These are phyloP conservation scores for Pseudogymnoascus sp. DNA, from an alignment of 2,329 filamentous ascomycete species.

Conservation along the genomic window DNA sequence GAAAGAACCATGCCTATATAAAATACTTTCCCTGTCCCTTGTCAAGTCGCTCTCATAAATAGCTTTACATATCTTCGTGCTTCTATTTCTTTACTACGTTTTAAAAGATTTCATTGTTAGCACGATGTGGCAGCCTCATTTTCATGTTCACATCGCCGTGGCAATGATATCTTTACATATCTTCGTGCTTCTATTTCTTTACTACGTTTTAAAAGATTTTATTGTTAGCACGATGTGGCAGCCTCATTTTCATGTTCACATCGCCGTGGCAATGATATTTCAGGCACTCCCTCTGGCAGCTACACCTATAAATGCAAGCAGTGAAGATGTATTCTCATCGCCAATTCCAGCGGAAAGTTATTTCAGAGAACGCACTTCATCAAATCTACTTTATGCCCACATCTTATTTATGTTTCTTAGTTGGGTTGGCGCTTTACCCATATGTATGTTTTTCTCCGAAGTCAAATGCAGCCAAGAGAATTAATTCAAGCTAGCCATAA, in stretches of 20 bases:
- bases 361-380: slow-evolving; percentile 12
- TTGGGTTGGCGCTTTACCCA: slow-evolving; percentile 11
- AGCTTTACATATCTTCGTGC: slow-evolving; percentile 10
- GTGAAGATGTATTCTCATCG: slow-evolving; percentile 10
- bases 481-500: neutral
- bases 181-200: slow-evolving; percentile 11
- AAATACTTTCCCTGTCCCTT: slow-evolving; percentile 9
- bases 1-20: slow-evolving; percentile 1
- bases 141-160: slow-evolving; percentile 6
- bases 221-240: slow-evolving; percentile 11
- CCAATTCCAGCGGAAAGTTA: slow-evolving; percentile 12
- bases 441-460: slow-evolving; percentile 10
- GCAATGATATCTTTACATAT: slow-evolving; percentile 10
- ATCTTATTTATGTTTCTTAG: slow-evolving; percentile 12
- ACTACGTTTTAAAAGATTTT: slow-evolving; percentile 7
- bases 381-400: slow-evolving; percentile 11
- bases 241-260: slow-evolving; percentile 9
- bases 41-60: neutral
- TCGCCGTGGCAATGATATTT: slow-evolving; percentile 9
- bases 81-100: slow-evolving; percentile 10
- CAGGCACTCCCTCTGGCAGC: slow-evolving; percentile 13
- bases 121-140: slow-evolving; percentile 12
- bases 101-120: slow-evolving; percentile 8
- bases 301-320: slow-evolving; percentile 10
- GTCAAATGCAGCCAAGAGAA: slow-evolving; percentile 9